Conservation (phyloP, 768 basidiomycete genomes). For the Agaricus subrufescens region DNA sequence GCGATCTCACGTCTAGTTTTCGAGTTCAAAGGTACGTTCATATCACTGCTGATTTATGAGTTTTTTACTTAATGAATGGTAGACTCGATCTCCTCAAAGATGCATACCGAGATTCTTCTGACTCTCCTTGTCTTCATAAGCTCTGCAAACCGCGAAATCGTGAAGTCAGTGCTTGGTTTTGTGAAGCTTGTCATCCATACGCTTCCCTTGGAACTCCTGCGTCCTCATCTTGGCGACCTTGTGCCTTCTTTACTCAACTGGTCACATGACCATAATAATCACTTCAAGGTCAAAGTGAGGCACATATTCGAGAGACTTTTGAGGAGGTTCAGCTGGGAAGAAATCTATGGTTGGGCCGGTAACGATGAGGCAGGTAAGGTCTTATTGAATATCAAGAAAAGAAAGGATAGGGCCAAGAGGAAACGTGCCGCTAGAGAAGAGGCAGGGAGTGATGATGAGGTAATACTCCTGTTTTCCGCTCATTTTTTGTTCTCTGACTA, state of each 20-base stretch:
- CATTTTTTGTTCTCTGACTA: background rate
- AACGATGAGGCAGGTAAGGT: conserved; percentile 87
- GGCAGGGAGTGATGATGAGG: conserved; percentile 48
- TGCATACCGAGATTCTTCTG: conserved; percentile 79
- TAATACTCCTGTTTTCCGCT: conserved; percentile 1
- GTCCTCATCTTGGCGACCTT: conserved; percentile 71
- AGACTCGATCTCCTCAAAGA: conserved; percentile 67
- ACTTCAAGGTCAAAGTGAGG: conserved; percentile 95
- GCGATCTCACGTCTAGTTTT: conserved; percentile 91
- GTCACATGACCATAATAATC: conserved; percentile 98
- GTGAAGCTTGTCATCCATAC: conserved; percentile 91
- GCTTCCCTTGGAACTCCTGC: conserved; percentile 63
- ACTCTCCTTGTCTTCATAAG: conserved; percentile 89
- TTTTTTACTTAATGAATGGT: background rate
- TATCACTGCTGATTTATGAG: background rate
- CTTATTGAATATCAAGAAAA: conserved; percentile 89
- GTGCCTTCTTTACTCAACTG: conserved; percentile 85
- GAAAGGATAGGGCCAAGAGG: conserved; percentile 89
- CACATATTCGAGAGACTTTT: conserved; percentile 97
- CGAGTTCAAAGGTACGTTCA: conserved; percentile 81
- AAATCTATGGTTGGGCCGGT: conserved; percentile 67
- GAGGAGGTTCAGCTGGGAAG: conserved; percentile 84
- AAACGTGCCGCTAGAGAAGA: conserved; percentile 66
- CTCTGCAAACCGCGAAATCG: conserved; percentile 94
- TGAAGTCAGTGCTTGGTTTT: conserved; percentile 94